Evolutionary conservation across 306 rosid species (phyloP), one percentile per base, ranked within the genome.

Genomic region (Vicia villosa): DNA sequence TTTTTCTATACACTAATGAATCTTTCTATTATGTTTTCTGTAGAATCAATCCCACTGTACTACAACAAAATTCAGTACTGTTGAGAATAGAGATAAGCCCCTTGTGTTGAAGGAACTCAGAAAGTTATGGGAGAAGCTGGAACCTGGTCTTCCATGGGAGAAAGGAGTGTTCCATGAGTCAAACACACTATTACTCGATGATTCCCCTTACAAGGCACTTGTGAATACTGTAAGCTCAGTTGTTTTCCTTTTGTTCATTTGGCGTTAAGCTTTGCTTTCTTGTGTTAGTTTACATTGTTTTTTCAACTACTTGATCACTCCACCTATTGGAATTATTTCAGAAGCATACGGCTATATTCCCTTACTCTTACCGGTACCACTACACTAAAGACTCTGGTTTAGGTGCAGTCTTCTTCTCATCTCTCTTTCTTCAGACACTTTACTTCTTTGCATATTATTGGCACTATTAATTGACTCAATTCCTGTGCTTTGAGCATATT

Each of bases 141-240:
- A 80, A 11, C 87, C 83, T 63, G 32, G 51, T 70, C 92, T 94
- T 80, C 96, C 97, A 0, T 91, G 91, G 84, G 80, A 79, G 77
- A 86, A 68, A 69, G 97, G 96, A 69, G 91, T 80, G 71, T 94
- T 80, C 77, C 80, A 83, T 20, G 92, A 86, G 80, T 77, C 95
- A 21, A 94, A 91, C 85, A 94, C 97, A 32, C 42, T 94, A 61
- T 79, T 94, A 80, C 54, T 94, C 82, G 97, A 94, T 80, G 99
- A 94, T 74, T 88, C 97, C 51, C 97, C 99, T 2, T 87, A 88
- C 72, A 90, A 94, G 79, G 95, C 96, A 28, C 79, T 91, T 46
- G 15, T 79, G 77, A 94, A 94, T 82, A 97, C 99, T 75, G 99
- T 94, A 77, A 81, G 92, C 69, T 69, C 34, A 47, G 17, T 43